These are phyloP conservation scores for Elongisporangium anandrum DNA, from an alignment of 352 stramenopile genomes.

Conservation along the genomic window DNA sequence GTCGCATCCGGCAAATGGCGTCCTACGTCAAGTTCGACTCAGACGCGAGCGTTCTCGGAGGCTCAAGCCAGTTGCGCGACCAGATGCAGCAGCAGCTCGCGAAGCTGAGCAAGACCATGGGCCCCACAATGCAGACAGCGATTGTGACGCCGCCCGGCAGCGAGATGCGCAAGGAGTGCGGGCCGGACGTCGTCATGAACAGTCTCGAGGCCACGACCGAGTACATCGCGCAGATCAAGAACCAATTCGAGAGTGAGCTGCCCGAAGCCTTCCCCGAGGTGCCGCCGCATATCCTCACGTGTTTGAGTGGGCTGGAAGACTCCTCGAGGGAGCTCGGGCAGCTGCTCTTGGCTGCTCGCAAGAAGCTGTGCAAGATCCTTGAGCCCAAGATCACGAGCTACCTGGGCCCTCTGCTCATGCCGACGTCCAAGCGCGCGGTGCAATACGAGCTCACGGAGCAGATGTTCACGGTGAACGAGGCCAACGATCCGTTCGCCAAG, in stretches of 20 bases:
- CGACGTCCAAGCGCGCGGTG: conserved; percentile 38
- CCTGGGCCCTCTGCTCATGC: conserved; percentile 45
- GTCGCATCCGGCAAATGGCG: conserved; percentile 69
- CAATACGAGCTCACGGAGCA: conserved; percentile 80
- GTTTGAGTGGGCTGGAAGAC: conserved; percentile 70
- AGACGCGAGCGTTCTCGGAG: conserved; percentile 40
- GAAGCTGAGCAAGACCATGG: conserved; percentile 84
- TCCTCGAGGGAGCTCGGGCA: conserved; percentile 61
- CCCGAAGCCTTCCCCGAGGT: conserved; percentile 69
- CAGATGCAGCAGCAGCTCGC: conserved; percentile 83
- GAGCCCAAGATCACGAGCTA: conserved; percentile 63
- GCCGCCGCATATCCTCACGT: conserved; percentile 68
- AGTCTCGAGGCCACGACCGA: conserved; percentile 66
- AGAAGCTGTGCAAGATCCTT: conserved; percentile 74
- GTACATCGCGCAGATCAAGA: conserved; percentile 81
- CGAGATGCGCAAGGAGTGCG: conserved; percentile 53
- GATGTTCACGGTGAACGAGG: conserved; percentile 86
- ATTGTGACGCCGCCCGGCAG: conserved; percentile 9
- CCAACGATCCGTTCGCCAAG: conserved; percentile 83
- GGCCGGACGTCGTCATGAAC: conserved; percentile 79
- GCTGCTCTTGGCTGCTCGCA: conserved; percentile 57
- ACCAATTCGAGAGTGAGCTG: conserved; percentile 67
- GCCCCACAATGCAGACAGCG: conserved; percentile 26
- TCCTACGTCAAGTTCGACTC: conserved; percentile 58
- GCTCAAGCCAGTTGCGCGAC: conserved; percentile 65